Base-by-base conservation (phyloP, 192 early-diverging fungal genomes). In the Podila minutissima region DNA sequence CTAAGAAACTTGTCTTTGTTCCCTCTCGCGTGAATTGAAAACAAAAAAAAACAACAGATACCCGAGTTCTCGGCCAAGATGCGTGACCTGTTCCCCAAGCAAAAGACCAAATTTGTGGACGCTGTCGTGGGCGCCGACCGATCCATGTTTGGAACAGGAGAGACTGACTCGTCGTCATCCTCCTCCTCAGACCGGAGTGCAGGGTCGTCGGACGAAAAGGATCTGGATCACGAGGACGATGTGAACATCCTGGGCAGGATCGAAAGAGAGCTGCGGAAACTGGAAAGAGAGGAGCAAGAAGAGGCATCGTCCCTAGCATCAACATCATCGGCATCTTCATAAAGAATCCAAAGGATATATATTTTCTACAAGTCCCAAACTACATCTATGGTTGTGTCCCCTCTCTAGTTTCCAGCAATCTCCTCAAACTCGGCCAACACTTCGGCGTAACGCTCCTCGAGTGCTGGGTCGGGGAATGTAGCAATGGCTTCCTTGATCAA, bases 61-160 rank as follows among this genome's bases (percentile, higher is more conserved):
- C 77, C 77, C 46, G 77, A 81, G 35, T 81, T 81, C 67, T 81
- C 77, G 20, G 61, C 77, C 67, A 81, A 81, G 67, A 81, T 81
- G 77, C 65, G 77, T 17, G 77, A 81, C 5, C 26, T 81, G 6
- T 81, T 81, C 33, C 77, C 77, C 19, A 81, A 81, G 24, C 77
- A 81, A 69, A 81, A 73, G 71, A 65, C 70, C 13, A 81, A 81
- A 50, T 81, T 81, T 55, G 71, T 81, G n/a, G 71, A 81, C 28
- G 67, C 77, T 8, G 77, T 81, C 12, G 62, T 72, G 13, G 64
- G 63, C 1, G 67, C 71, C 17, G 77, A 81, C 50, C 77, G 67
- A 31, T 72, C 77, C 15, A 66, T 81, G n/a, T 81, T 81, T 66
- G 77, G 77, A 32, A 55, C 49, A n/a, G 72, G 22, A 6, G 15